A percentile compares a stretch with the other conserved stretches of the same genome.
These are phyloP conservation scores for Mayamaea pseudoterrestris DNA, from an alignment of 108 stramenopile species.

Conservation along the genomic window DNA sequence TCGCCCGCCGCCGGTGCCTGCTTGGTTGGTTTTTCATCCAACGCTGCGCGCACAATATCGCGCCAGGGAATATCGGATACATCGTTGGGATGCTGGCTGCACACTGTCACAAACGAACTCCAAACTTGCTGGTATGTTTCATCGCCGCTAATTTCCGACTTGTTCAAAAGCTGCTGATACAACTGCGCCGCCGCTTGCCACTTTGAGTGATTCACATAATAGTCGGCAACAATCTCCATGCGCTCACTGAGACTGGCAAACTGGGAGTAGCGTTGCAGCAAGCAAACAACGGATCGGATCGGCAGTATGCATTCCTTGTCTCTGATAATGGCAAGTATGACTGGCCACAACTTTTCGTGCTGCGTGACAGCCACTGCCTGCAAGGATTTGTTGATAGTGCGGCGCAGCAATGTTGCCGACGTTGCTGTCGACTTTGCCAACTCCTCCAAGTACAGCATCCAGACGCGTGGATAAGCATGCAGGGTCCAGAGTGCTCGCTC, in stretches of 20 bases:
- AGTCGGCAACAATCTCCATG: constrained; percentile 1
- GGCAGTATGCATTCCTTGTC: background rate
- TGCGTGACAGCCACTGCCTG: constrained; percentile 88
- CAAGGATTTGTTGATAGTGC: constrained; percentile 83
- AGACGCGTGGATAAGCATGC: constrained; percentile 88
- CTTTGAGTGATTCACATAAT: constrained; percentile 2
- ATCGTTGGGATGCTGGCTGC: constrained; percentile 80
- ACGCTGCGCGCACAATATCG: constrained; percentile 73
- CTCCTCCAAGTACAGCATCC: constrained; percentile 72
- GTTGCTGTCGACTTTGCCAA: background rate
- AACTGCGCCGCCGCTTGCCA: constrained; percentile 82
- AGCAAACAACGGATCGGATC: constrained; percentile 1
- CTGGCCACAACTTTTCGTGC: constrained; percentile 83
- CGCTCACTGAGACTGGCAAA: background rate
- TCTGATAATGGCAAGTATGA: background rate
- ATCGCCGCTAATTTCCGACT: constrained; percentile 31
- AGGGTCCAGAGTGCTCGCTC: constrained; percentile 75
- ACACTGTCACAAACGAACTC: constrained; percentile 87
- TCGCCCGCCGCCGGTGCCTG: constrained; percentile 3
- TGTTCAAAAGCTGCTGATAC: constrained; percentile 78
- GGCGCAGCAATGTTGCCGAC: constrained; percentile 43
- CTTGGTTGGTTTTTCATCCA: constrained; percentile 18
- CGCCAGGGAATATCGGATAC: constrained; percentile 71
- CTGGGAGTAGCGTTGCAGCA: constrained; percentile 1
- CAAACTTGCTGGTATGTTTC: constrained; percentile 84